Evolutionary conservation across 768 basidiomycete species (phyloP).

Genomic region (Phaeolepiota aurea): DNA sequence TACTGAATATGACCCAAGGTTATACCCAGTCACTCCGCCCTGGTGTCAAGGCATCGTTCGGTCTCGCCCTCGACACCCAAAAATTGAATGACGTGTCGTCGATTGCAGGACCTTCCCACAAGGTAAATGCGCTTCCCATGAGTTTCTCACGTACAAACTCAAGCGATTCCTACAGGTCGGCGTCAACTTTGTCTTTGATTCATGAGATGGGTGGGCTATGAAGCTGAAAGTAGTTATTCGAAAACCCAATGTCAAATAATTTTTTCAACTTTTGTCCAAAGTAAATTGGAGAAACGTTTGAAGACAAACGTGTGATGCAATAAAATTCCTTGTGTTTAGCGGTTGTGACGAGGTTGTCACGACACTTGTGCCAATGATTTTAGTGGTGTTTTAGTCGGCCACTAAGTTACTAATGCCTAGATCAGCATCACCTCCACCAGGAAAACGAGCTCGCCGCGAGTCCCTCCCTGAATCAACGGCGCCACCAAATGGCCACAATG

Average conservation of each 20-base stretch:
- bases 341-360: too few relatives aligned
- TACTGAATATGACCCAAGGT: too few relatives aligned
- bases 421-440: constrained; percentile 19
- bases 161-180: constrained; percentile 41
- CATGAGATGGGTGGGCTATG: constrained; percentile 33
- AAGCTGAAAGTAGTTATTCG: constrained; percentile 25
- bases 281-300: too few relatives aligned
- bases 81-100: constrained; percentile 70
- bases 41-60: constrained; percentile 88
- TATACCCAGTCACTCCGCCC: constrained; percentile 93
- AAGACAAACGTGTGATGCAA: too few relatives aligned
- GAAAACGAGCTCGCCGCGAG: constrained; percentile 20
- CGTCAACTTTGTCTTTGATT: constrained; percentile 67
- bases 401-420: constrained; percentile 14
- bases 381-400: too few relatives aligned
- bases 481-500: constrained; percentile 3
- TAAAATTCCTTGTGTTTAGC: too few relatives aligned
- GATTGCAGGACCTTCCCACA: constrained; percentile 60
- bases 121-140: constrained; percentile 29
- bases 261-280: background rate
- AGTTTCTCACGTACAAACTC: background rate
- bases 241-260: background rate
- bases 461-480: constrained; percentile 5
- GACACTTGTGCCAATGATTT: too few relatives aligned
- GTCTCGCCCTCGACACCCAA: constrained; percentile 92